Conservation (phyloP, 495 filamentous ascomycete genomes). For the Annulohypoxylon stygium region DNA sequence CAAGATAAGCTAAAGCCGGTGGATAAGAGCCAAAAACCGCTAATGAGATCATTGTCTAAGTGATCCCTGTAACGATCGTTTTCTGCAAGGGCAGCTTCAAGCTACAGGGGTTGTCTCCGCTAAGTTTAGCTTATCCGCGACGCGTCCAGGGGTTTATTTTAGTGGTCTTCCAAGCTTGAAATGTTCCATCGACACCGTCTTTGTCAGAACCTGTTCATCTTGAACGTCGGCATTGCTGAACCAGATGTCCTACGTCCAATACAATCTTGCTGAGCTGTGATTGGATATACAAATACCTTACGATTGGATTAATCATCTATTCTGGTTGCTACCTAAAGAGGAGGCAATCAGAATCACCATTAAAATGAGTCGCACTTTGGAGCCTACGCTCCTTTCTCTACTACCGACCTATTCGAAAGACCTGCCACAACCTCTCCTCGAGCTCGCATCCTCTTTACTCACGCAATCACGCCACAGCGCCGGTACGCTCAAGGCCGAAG, state of each 20-base stretch:
- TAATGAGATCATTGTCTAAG: slow-evolving; percentile 4
- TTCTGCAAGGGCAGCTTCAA: slow-evolving; percentile 17
- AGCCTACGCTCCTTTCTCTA: slow-evolving; percentile 80
- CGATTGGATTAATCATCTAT: not conserved
- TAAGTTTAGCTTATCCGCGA: slow-evolving; percentile 29
- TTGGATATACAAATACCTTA: not conserved
- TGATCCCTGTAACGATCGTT: slow-evolving; percentile 7
- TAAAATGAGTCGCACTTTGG: slow-evolving; percentile 78
- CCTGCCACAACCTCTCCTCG: slow-evolving; percentile 79
- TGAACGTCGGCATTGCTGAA: slow-evolving; percentile 12
- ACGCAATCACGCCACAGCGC: slow-evolving; percentile 88
- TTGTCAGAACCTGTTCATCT: slow-evolving; percentile 18
- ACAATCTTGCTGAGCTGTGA: not conserved
- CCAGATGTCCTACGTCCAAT: not conserved
- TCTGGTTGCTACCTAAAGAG: not conserved
- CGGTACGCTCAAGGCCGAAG: slow-evolving; percentile 82
- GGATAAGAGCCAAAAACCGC: slow-evolving; percentile 19
- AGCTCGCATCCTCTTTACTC: slow-evolving; percentile 82
- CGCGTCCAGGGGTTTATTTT: slow-evolving; percentile 22
- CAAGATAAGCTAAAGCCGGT: slow-evolving; percentile 39
- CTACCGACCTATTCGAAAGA: slow-evolving; percentile 81
- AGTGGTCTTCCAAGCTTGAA: slow-evolving; percentile 24
- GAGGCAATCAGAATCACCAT: not conserved
- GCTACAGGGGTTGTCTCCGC: slow-evolving; percentile 32
- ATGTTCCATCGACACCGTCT: not conserved